Percentiles rank a stretch among this genome's conserved stretches.
Evolutionary conservation across 345 rosid species (phyloP).

Genomic region (Dovyalis caffra): DNA sequence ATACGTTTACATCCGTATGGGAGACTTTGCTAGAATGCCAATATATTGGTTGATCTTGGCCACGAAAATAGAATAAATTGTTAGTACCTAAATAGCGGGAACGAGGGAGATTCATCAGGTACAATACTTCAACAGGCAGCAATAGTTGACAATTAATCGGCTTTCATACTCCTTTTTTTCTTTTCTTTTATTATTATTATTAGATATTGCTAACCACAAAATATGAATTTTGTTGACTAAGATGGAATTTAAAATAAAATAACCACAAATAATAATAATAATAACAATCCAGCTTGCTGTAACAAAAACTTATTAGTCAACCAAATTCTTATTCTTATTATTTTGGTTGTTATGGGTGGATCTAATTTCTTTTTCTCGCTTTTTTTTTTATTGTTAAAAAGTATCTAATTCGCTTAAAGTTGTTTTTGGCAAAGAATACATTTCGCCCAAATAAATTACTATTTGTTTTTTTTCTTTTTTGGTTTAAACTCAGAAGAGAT

Average conservation of each 20-base stretch:
- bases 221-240: neutral
- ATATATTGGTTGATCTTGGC: slow-evolving; percentile 23
- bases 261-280: too few relatives aligned
- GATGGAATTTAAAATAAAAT: neutral
- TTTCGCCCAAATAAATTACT: too few relatives aligned
- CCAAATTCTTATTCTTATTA: too few relatives aligned
- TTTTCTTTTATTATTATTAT: neutral
- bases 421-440: too few relatives aligned
- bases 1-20: slow-evolving; percentile 23
- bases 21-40: slow-evolving; percentile 30
- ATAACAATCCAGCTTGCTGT: too few relatives aligned
- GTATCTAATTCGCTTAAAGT: too few relatives aligned
- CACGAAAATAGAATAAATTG: neutral
- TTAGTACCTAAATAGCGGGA: slow-evolving; percentile 6
- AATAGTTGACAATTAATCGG: slow-evolving; percentile 30
- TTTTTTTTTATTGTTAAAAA: too few relatives aligned
- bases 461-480: too few relatives aligned
- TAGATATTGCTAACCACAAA: neutral
- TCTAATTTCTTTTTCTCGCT: too few relatives aligned
- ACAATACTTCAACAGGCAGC: slow-evolving; percentile 35
- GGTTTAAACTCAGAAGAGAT: too few relatives aligned
- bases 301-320: too few relatives aligned
- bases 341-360: too few relatives aligned
- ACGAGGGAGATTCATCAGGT: slow-evolving; percentile 17
- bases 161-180: neutral